These are phyloP conservation scores for Tricharina praecox DNA, from an alignment of 495 filamentous ascomycete species.

Conservation along the genomic window DNA sequence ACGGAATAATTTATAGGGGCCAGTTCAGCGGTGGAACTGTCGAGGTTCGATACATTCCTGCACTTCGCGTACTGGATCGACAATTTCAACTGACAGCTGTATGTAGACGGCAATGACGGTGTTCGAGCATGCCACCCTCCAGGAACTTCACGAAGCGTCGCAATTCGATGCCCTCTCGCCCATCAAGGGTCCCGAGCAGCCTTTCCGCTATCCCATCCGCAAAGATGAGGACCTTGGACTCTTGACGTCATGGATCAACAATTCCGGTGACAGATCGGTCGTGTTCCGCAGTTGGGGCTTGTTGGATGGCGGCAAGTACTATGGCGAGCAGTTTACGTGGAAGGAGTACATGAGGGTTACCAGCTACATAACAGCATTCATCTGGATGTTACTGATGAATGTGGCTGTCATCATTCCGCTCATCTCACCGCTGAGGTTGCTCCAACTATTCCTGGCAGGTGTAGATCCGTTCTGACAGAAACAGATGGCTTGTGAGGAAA, in stretches of 20 bases:
- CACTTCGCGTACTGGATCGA: not conserved
- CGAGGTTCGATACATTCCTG: constrained; percentile 5
- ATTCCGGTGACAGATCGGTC: constrained; percentile 17
- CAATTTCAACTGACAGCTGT: too few species aligned
- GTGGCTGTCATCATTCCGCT: constrained; percentile 15
- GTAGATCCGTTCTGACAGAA: too few species aligned
- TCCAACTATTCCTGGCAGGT: too few species aligned
- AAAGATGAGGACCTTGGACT: constrained; percentile 17
- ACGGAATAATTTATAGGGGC: constrained; percentile 7
- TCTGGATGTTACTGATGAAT: constrained; percentile 20
- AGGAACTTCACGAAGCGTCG: constrained; percentile 20
- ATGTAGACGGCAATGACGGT: constrained; percentile 18
- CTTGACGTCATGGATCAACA: constrained; percentile 20
- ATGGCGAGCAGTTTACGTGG: constrained; percentile 24
- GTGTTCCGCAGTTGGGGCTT: constrained; percentile 26
- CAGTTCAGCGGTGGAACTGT: constrained; percentile 18
- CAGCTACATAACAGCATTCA: constrained; percentile 17
- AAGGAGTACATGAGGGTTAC: constrained; percentile 17
- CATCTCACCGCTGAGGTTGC: constrained; percentile 19
- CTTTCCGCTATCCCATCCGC: constrained; percentile 15
- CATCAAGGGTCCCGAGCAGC: constrained; percentile 17
- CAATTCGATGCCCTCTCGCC: constrained; percentile 21
- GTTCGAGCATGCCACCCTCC: constrained; percentile 22
- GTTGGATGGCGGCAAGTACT: constrained; percentile 17
- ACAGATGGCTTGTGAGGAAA: constrained; percentile 21